Conservation (phyloP, 768 basidiomycete genomes). For the Rhizopogon rudus region DNA sequence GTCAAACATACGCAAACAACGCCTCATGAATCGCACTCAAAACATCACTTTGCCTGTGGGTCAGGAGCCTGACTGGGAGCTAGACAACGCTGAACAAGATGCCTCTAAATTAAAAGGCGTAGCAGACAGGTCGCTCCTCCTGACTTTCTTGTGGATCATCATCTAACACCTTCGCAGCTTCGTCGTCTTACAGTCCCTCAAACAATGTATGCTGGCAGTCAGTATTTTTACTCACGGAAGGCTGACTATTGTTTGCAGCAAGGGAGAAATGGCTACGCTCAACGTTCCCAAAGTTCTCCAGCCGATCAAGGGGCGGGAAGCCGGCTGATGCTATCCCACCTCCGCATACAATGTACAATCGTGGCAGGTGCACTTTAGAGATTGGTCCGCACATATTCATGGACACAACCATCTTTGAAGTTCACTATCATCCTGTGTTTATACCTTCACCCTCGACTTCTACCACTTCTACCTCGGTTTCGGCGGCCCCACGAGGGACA, state of each 20-base stretch:
- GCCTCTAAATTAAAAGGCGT: slow-evolving; percentile 37
- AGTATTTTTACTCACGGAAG: slow-evolving; percentile 8
- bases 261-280: slow-evolving; percentile 64
- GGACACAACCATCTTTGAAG: slow-evolving; percentile 68
- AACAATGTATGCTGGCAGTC: slow-evolving; percentile 49
- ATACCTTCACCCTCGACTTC: slow-evolving; percentile 15
- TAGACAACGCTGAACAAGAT: slow-evolving; percentile 38
- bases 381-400: slow-evolving; percentile 74
- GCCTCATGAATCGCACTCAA: slow-evolving; percentile 23
- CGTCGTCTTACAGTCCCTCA: slow-evolving; percentile 61
- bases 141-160: background rate
- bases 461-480: slow-evolving; percentile 13
- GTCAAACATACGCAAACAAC: slow-evolving; percentile 18
- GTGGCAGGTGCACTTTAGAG: slow-evolving; percentile 65
- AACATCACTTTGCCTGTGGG: slow-evolving; percentile 49
- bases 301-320: slow-evolving; percentile 56
- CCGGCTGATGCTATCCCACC: slow-evolving; percentile 49
- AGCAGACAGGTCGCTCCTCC: slow-evolving; percentile 48
- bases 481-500: slow-evolving; percentile 20
- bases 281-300: slow-evolving; percentile 69
- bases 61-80: slow-evolving; percentile 56
- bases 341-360: slow-evolving; percentile 59
- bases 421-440: slow-evolving; percentile 52
- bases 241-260: slow-evolving; percentile 36
- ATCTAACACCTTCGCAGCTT: slow-evolving; percentile 34